Percentiles rank a stretch among this genome's conserved stretches.
These are phyloP conservation scores for Cryptomeria japonica DNA, from an alignment of 75 land plant species.

Conservation along the genomic window DNA sequence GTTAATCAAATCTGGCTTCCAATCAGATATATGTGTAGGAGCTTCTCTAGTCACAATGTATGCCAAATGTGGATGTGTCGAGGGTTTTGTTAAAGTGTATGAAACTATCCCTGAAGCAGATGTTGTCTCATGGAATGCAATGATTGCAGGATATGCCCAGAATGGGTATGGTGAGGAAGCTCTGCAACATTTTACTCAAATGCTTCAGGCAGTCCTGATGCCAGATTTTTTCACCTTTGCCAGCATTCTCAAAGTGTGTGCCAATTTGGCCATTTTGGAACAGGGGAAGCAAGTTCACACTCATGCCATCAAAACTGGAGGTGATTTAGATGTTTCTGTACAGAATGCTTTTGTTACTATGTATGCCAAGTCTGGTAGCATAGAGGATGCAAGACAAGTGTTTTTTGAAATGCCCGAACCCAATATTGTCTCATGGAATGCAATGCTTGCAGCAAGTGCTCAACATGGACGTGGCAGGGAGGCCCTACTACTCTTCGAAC, in stretches of 20 bases:
- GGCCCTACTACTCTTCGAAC: conserved; percentile 11
- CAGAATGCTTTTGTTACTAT: conserved; percentile 16
- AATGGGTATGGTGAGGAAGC: conserved; percentile 36
- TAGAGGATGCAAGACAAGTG: conserved; percentile 16
- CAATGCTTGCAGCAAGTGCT: conserved; percentile 20
- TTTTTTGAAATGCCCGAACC: neutral
- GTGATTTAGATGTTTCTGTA: conserved; percentile 13
- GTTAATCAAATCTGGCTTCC: conserved; percentile 27
- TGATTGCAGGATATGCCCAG: conserved; percentile 40
- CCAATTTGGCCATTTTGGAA: conserved; percentile 13
- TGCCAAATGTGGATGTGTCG: conserved; percentile 34
- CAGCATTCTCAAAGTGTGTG: conserved; percentile 47
- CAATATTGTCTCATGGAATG: conserved; percentile 17
- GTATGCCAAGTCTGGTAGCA: conserved; percentile 16
- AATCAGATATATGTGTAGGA: conserved; percentile 14
- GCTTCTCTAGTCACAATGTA: conserved; percentile 51
- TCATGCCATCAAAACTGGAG: conserved; percentile 4
- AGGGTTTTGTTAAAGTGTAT: conserved; percentile 32
- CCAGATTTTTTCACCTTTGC: conserved; percentile 27
- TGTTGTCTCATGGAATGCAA: conserved; percentile 51
- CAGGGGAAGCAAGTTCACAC: conserved; percentile 9
- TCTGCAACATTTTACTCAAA: conserved; percentile 30
- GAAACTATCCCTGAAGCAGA: conserved; percentile 28
- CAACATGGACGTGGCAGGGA: neutral
- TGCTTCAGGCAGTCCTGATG: conserved; percentile 30